Conservation (phyloP, 768 basidiomycete genomes). For the Mycena polygramma region DNA sequence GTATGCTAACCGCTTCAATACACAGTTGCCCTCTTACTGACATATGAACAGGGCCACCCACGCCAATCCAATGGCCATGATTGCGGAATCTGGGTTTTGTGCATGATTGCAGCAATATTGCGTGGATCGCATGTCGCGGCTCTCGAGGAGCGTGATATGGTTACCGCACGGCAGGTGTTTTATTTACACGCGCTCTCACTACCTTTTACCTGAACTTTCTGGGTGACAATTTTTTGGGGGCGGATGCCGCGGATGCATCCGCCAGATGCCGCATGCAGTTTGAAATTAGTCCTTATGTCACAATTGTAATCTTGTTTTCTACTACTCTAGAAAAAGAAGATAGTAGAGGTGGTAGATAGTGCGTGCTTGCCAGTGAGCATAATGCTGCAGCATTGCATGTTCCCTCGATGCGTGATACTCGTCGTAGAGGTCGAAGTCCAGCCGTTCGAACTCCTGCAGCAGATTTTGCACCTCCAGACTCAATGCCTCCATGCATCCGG, state of each 20-base stretch:
- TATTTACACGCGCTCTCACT: no score
- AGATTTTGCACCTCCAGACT: neutral
- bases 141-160: neutral
- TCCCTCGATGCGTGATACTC: constrained; percentile 9
- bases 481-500: neutral
- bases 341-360: no score
- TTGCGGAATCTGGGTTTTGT: constrained; percentile 40
- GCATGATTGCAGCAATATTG: constrained; percentile 29
- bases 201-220: no score
- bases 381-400: constrained; percentile 9
- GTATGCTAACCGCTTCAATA: neutral
- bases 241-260: neutral
- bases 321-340: neutral
- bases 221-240: no score
- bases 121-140: neutral
- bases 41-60: neutral
- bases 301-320: no score
- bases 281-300: no score
- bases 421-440: neutral
- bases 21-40: neutral
- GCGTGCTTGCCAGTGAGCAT: neutral
- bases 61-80: constrained; percentile 34
- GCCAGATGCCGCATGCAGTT: neutral
- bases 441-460: neutral
- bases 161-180: neutral